phyloP scores from a whole-genome alignment of 2,329 filamentous ascomycete genomes.

The Karstenula rhodostoma region DNA sequence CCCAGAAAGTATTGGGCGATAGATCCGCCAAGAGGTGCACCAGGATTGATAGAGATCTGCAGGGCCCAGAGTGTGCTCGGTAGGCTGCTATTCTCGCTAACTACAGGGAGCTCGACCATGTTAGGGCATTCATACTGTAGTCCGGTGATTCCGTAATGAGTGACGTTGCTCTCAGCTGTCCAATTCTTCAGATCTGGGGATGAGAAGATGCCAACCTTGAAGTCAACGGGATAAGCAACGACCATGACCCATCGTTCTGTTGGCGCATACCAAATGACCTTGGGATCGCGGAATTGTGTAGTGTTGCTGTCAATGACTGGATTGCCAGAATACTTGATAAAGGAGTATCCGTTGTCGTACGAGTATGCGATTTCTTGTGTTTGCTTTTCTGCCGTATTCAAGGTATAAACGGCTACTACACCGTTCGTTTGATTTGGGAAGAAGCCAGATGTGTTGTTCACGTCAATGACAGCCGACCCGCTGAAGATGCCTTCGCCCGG shows the following conservation, averaged over 20 bases:
- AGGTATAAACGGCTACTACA: slow-evolving; percentile 68
- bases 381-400: slow-evolving; percentile 55
- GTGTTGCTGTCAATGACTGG: slow-evolving; percentile 66
- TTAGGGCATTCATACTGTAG: slow-evolving; percentile 72
- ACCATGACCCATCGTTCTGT: slow-evolving; percentile 65
- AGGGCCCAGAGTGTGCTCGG: slow-evolving; percentile 54
- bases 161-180: slow-evolving; percentile 67
- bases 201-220: slow-evolving; percentile 67
- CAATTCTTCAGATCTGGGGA: slow-evolving; percentile 67
- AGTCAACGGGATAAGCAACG: slow-evolving; percentile 63
- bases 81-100: slow-evolving; percentile 38
- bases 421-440: slow-evolving; percentile 68
- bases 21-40: slow-evolving; percentile 64
- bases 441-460: slow-evolving; percentile 72
- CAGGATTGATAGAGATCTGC: slow-evolving; percentile 64
- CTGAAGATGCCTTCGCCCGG: slow-evolving; percentile 63
- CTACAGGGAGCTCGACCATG: slow-evolving; percentile 63
- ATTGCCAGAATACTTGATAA: slow-evolving; percentile 66
- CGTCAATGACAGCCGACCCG: slow-evolving; percentile 66
- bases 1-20: slow-evolving; percentile 66
- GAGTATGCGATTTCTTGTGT: slow-evolving; percentile 70
- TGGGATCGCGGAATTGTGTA: slow-evolving; percentile 70
- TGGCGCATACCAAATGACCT: slow-evolving; percentile 65
- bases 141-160: slow-evolving; percentile 60
- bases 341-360: slow-evolving; percentile 67